phyloP scores from a whole-genome alignment of 2,329 filamentous ascomycete species.

The Cordyceps cateniannulata region DNA sequence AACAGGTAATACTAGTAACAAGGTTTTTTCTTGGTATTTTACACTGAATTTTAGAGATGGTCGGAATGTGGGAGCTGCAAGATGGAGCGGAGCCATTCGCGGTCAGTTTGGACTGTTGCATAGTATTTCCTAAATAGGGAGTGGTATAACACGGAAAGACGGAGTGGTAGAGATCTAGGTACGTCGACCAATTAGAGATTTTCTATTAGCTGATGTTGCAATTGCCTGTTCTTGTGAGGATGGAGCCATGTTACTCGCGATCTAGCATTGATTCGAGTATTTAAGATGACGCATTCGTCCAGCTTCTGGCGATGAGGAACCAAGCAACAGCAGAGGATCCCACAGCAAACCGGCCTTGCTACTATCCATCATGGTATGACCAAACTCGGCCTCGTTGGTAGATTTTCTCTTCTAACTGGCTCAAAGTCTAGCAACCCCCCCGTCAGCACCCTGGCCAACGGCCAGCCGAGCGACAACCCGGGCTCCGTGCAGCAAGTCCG shows the following conservation, averaged over 20 bases:
- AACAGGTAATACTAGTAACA: too few relatives aligned
- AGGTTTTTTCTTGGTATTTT: too few relatives aligned
- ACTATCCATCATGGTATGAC: not conserved
- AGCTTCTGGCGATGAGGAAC: not conserved
- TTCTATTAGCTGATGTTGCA: not conserved
- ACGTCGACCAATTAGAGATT: not conserved
- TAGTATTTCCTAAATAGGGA: not conserved
- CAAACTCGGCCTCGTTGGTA: not conserved
- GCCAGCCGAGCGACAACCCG: conserved; percentile 16
- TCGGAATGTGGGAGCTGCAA: too few relatives aligned
- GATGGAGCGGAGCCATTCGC: too few relatives aligned
- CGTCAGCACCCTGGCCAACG: conserved; percentile 7
- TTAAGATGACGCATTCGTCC: not conserved
- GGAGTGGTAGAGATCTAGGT: not conserved
- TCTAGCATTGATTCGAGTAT: not conserved
- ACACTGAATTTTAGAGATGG: too few relatives aligned
- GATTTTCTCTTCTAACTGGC: not conserved
- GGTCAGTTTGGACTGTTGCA: not conserved
- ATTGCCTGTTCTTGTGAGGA: not conserved
- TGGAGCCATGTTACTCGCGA: not conserved
- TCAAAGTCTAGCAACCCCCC: not conserved
- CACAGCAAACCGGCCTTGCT: not conserved
- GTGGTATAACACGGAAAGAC: not conserved
- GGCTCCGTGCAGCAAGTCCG: conserved; percentile 19
- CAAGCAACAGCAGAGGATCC: not conserved